Base-by-base conservation (phyloP, 306 rosid genomes). In the Pachyrhizus erosus region DNA sequence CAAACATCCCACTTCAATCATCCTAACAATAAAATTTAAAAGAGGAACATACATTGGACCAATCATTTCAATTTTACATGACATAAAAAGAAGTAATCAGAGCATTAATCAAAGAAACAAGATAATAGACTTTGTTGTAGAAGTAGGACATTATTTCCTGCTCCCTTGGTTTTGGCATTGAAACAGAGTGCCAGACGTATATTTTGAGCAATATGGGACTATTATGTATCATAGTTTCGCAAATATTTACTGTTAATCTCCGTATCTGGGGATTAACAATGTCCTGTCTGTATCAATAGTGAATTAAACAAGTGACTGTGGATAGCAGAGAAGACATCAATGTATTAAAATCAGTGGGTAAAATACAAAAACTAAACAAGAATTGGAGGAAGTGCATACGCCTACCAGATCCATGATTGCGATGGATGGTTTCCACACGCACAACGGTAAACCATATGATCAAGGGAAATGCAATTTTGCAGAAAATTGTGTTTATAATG, bases 131-230 rank as follows among this genome's bases (percentile, higher is more conserved):
- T n/a, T n/a, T n/a, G n/a, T n/a, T n/a, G n/a, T n/a, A n/a, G n/a
- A n/a, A n/a, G n/a, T n/a, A n/a, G n/a, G n/a, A n/a, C n/a, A n/a
- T n/a, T n/a, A n/a, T n/a, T n/a, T n/a, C n/a, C n/a, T n/a, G n/a
- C n/a, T n/a, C n/a, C n/a, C n/a, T n/a, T n/a, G 37, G 37, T 33
- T 33, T 33, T 33, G 42, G 42, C 42, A 37, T 0, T 54, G 7
- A 54, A 54, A 27, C 55, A 23, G 17, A 58, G 11, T 57, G 3
- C 3, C 1, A 0, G 37, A 37, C 8, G 31, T 27, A 0, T 11
- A 26, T 21, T 51, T 78, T 66, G 48, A 87, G 84, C 5, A 86
- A 86, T 61, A 10, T 61, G 68, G 2, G 9, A 61, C 68, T 60
- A 60, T 7, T 5, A 1, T 12, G 18, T 12, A 55, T 26, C 9